Conservation (phyloP, 768 basidiomycete genomes). For the Pisolithus orientalis region DNA sequence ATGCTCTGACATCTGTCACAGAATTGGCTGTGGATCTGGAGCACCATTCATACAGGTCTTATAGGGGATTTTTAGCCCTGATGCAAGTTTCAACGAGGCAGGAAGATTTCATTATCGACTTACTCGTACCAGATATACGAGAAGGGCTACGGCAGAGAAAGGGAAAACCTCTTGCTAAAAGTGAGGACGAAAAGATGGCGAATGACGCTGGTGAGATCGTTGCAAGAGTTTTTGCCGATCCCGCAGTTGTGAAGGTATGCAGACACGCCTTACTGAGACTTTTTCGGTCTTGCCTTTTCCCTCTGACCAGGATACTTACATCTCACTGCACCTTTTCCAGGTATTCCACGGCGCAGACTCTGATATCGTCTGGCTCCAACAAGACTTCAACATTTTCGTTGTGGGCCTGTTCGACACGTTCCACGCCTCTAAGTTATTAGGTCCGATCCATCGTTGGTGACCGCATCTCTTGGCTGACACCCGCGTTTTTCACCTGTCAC, state of each 20-base stretch:
- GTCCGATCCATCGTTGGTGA: slow-evolving; percentile 29
- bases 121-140: slow-evolving; percentile 54
- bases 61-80: slow-evolving; percentile 82
- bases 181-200: slow-evolving; percentile 12
- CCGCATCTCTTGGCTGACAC: background rate
- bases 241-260: slow-evolving; percentile 74
- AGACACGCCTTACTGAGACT: too few species aligned
- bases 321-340: slow-evolving; percentile 30
- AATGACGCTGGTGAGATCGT: slow-evolving; percentile 43
- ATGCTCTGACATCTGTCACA: slow-evolving; percentile 50
- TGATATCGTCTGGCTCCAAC: slow-evolving; percentile 94
- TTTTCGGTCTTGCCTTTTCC: background rate
- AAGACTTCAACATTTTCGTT: slow-evolving; percentile 89
- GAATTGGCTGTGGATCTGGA: slow-evolving; percentile 95
- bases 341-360: slow-evolving; percentile 93
- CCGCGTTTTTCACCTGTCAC: background rate
- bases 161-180: slow-evolving; percentile 6
- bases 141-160: slow-evolving; percentile 71
- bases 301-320: background rate
- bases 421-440: slow-evolving; percentile 84
- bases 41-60: slow-evolving; percentile 85
- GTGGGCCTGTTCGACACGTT: slow-evolving; percentile 98
- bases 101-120: slow-evolving; percentile 84
- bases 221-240: slow-evolving; percentile 58
- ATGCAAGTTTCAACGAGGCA: slow-evolving; percentile 87